These are phyloP conservation scores for Viola odorata DNA, from an alignment of 345 rosid genomes.

Conservation along the genomic window DNA sequence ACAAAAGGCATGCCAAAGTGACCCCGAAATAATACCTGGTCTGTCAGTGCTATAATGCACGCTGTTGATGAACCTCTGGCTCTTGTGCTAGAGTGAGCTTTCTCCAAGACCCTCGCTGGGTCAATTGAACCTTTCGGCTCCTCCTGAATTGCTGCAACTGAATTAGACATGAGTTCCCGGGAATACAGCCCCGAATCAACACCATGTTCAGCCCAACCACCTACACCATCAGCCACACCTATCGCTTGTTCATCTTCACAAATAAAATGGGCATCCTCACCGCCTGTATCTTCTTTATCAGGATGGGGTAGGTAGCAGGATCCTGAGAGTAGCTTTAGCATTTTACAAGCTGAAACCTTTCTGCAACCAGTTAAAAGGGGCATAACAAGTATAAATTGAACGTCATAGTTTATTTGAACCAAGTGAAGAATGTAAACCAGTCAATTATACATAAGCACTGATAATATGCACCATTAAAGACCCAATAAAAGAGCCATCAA, in stretches of 20 bases:
- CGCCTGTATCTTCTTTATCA: constrained; percentile 98
- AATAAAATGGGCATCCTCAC: constrained; percentile 97
- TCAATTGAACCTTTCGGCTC: constrained; percentile 87
- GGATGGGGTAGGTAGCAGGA: constrained; percentile 96
- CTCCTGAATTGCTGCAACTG: constrained; percentile 67
- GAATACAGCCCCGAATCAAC: constrained; percentile 81
- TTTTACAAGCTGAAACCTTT: constrained; percentile 39
- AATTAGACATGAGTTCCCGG: constrained; percentile 89
- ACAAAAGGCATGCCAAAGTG: too few relatives aligned
- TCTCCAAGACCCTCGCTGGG: constrained; percentile 84
- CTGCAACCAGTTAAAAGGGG: constrained; percentile 27
- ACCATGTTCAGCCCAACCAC: constrained; percentile 97
- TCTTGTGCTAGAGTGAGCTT: constrained; percentile 83
- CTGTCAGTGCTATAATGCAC: constrained; percentile 83
- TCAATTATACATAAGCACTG: background rate
- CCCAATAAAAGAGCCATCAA: background rate
- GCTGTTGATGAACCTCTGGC: constrained; percentile 95
- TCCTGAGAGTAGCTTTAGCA: constrained; percentile 72
- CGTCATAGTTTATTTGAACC: too few relatives aligned
- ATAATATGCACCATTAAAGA: constrained; percentile 1
- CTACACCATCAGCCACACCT: constrained; percentile 98
- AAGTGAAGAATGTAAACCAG: background rate
- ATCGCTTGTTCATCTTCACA: constrained; percentile 78
- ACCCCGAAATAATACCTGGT: constrained; percentile 38
- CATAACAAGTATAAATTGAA: background rate